Evolutionary conservation across 257 asterid species (phyloP), one percentile per base, ranked within the genome.

Genomic region (Avicennia marina): DNA sequence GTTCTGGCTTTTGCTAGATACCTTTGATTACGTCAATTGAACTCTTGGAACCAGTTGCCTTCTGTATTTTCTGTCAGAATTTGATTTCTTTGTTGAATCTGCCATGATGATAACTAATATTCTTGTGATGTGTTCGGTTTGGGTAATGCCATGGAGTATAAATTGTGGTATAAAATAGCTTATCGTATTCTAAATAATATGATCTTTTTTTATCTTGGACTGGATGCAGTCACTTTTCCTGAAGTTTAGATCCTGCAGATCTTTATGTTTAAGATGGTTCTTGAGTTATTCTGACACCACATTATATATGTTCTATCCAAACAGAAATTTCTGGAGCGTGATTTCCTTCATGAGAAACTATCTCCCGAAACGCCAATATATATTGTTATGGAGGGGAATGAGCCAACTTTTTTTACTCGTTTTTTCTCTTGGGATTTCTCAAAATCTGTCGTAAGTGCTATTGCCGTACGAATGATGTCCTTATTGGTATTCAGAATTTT

Each of bases 371-470:
- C 94, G 64, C 95, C 97, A 42, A 62, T 86, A 46, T 89, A 84
- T 77, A 53, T 87, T 60, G 87, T 89, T 48, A 80, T 69, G 75
- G 99, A 93, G 76, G 97, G 94, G 66, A 82, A 82, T 32, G 99
- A 93, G 65, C 97, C 97, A 2, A 40, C 84, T 18, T 89, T 86
- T 62, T 93, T 93, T 56, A 93, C 99, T 62, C 91, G 96, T 42
- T 90, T 89, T 63, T 93, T 89, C 80, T 70, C 83, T 51, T 93
- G 99, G 99, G 97, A 89, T 77, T 78, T 93, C 19, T 44, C 79
- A 22, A 86, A 82, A 80, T 81, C 88, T 70, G 73, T 76, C 7
- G 99, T 89, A 72, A 84, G 99, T 74, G 73, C 52, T 62, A 16
- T 38, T 50, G 16, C 7, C 62, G 15, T 54, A 18, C 7, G 36